phyloP scores from a whole-genome alignment of 805 yeast genomes.

The Suhomyces canberraensis region DNA sequence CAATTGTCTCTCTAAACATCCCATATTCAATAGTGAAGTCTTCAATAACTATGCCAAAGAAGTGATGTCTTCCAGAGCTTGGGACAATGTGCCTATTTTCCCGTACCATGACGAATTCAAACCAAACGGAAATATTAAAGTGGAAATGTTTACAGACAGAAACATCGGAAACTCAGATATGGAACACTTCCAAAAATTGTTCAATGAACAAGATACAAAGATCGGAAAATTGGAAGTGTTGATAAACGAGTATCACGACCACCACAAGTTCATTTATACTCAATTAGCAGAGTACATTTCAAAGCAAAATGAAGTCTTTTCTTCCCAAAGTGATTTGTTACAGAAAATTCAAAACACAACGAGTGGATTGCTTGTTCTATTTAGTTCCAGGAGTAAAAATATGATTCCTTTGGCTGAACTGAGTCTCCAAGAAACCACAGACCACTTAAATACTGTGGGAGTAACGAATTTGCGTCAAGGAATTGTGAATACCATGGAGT shows the following conservation, averaged over 20 bases:
- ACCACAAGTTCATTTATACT: constrained; percentile 11
- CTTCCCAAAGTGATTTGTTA: constrained; percentile 14
- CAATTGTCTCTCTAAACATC: constrained; percentile 22
- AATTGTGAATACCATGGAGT: constrained; percentile 14
- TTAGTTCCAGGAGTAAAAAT: constrained; percentile 11
- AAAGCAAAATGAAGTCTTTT: constrained; percentile 16
- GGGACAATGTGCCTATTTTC: constrained; percentile 2
- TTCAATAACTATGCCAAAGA: constrained; percentile 17
- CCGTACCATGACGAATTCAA: background rate
- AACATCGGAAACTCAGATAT: background rate
- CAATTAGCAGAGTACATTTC: constrained; percentile 13
- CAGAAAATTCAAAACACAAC: constrained; percentile 15
- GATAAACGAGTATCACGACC: constrained; percentile 9
- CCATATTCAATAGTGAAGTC: constrained; percentile 18
- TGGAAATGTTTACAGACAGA: background rate
- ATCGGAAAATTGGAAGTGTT: constrained; percentile 12
- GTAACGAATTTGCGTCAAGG: constrained; percentile 13
- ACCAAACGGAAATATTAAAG: background rate
- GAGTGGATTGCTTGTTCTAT: constrained; percentile 11
- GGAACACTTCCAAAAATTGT: background rate
- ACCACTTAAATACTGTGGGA: constrained; percentile 8
- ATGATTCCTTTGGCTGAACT: constrained; percentile 13
- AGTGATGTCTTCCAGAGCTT: constrained; percentile 8
- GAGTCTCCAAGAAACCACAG: constrained; percentile 12
- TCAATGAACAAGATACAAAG: constrained; percentile 1